Evolutionary conservation across 2,329 filamentous ascomycete species (phyloP).

Genomic region (Botrytis pseudocinerea): DNA sequence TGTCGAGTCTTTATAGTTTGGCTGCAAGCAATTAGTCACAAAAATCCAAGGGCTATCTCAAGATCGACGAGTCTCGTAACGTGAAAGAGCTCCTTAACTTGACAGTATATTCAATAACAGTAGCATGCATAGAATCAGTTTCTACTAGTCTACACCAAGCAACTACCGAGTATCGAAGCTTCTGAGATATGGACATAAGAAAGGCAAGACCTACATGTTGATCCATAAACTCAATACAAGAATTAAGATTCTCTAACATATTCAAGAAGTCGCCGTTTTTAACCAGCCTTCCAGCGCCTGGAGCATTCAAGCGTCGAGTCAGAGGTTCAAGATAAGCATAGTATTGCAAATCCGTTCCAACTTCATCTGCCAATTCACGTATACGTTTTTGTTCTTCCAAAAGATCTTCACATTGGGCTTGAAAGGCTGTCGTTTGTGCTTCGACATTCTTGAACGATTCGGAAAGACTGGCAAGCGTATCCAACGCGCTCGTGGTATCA

Average conservation of each 20-base stretch:
- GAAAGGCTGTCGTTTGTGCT: conserved; percentile 87
- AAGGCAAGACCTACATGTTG: conserved; percentile 62
- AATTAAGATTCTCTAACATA: conserved; percentile 83
- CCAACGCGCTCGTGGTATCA: conserved; percentile 74
- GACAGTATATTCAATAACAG: not conserved
- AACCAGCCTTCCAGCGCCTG: conserved; percentile 82
- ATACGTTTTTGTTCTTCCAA: conserved; percentile 79
- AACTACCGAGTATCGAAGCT: not conserved
- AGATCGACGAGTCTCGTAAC: not conserved
- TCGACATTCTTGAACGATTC: conserved; percentile 87
- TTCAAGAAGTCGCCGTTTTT: conserved; percentile 82
- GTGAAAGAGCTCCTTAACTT: not conserved
- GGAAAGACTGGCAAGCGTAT: conserved; percentile 75
- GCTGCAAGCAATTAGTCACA: conserved; percentile 47
- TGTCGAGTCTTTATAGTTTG: conserved; percentile 82
- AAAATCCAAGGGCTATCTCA: conserved; percentile 26
- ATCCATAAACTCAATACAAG: conserved; percentile 91
- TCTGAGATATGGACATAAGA: not conserved
- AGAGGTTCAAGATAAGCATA: conserved; percentile 92
- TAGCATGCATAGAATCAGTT: not conserved
- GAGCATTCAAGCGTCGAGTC: conserved; percentile 86
- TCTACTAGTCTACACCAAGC: not conserved
- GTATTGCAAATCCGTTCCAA: conserved; percentile 88
- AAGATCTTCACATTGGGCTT: conserved; percentile 86
- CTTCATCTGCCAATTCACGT: conserved; percentile 75